These are phyloP conservation scores for Dendrobium chrysotoxum DNA, from an alignment of 106 monocot species.

Conservation along the genomic window DNA sequence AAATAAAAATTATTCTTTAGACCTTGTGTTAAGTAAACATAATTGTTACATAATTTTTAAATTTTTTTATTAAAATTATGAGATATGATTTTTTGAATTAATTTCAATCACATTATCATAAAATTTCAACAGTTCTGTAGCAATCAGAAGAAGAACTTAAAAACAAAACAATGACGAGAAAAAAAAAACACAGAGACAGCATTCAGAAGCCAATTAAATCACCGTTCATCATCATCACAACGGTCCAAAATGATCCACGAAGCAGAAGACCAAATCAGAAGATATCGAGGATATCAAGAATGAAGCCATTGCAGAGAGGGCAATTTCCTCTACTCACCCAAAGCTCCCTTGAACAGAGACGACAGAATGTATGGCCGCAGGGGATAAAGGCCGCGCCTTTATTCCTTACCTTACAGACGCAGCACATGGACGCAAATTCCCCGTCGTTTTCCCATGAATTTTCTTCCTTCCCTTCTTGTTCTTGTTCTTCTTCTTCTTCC, in stretches of 20 bases:
- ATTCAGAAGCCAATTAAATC: too few species aligned
- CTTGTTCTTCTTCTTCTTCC: slow-evolving; percentile 21
- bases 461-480: slow-evolving; percentile 6
- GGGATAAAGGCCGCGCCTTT: slow-evolving; percentile 32
- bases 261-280: slow-evolving; percentile 6
- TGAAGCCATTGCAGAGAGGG: slow-evolving; percentile 33
- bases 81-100: too few species aligned
- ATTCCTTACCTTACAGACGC: slow-evolving; percentile 40
- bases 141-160: too few species aligned
- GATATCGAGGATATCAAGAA: slow-evolving; percentile 37
- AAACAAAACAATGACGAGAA: too few species aligned
- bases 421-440: slow-evolving; percentile 12
- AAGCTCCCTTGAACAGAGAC: slow-evolving; percentile 32
- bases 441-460: neutral
- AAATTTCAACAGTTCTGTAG: too few species aligned
- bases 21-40: too few species aligned
- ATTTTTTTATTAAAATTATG: too few species aligned
- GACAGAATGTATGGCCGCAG: slow-evolving; percentile 44
- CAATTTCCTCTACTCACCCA: slow-evolving; percentile 31
- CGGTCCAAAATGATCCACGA: neutral
- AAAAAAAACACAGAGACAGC: too few species aligned
- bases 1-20: too few species aligned
- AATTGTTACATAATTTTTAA: too few species aligned
- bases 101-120: too few species aligned
- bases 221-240: neutral